Evolutionary conservation across 176 grass and related monocot genomes (phyloP).

Genomic region (Oryza officinalis): DNA sequence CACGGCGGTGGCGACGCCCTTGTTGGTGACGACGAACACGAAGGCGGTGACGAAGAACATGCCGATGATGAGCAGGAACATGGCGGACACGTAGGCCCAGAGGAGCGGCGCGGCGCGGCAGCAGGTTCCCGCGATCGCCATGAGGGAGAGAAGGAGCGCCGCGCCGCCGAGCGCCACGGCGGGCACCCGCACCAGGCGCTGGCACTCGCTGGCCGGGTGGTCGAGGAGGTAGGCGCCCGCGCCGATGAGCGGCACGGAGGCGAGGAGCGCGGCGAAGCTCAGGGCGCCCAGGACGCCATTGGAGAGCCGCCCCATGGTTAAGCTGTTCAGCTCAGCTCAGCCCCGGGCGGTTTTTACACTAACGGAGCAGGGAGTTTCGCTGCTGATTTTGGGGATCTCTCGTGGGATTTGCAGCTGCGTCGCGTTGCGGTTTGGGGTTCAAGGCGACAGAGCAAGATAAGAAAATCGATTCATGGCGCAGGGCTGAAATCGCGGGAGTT

Average conservation of each 20-base stretch:
- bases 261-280: conserved; percentile 46
- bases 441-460: neutral
- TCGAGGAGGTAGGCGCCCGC: conserved; percentile 41
- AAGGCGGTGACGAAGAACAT: conserved; percentile 65
- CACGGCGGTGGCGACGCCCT: conserved; percentile 43
- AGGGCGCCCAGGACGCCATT: conserved; percentile 52
- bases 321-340: neutral
- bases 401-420: neutral
- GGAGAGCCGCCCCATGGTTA: conserved; percentile 55
- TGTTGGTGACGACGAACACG: conserved; percentile 59
- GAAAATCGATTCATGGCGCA: neutral
- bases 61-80: conserved; percentile 60
- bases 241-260: conserved; percentile 51
- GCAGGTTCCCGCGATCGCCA: conserved; percentile 56
- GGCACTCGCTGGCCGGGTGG: conserved; percentile 49
- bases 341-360: neutral
- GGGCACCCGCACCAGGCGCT: conserved; percentile 48
- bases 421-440: neutral
- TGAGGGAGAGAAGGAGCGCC: conserved; percentile 57
- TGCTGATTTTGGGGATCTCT: neutral
- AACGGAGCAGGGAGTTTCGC: neutral
- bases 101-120: conserved; percentile 55
- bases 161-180: conserved; percentile 46
- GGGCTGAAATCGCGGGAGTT: conserved; percentile 2
- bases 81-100: conserved; percentile 50